Base-by-base conservation (phyloP, 208 protist genomes). In the Leishmania amazonensis region DNA sequence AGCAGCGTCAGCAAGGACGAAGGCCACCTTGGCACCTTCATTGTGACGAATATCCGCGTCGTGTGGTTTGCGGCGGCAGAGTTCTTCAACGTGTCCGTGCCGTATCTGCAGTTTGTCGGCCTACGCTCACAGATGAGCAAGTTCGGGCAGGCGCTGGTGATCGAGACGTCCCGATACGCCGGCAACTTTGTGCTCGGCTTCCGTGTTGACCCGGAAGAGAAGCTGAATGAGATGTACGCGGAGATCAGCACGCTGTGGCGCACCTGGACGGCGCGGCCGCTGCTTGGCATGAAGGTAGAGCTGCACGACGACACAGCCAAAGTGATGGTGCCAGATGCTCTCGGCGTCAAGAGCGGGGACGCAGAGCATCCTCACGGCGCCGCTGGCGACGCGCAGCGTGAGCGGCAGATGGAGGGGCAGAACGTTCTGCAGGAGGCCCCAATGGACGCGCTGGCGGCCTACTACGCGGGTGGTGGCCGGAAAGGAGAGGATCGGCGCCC, bases 31-130 rank as follows among this genome's bases (percentile, higher is more conserved):
- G 99, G 99, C 31, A 97, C 91, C 2, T 94, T 99, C 47, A 90
- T 98, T 81, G 88, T 98, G 17, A 99, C 98, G 15, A 99, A 99
- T 84, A 83, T 99, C 17, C 96, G 99, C 42, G 60, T 99, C 7
- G 98, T 99, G 13, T 99, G 99, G 99, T 96, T 96, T 78, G 94
- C 96, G 1, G 88, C 92, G 53, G 80, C 89, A 3, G 92, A 96
- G 64, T 93, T 95, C 87, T 98, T 99, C 80, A 99, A 99, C 88
- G 96, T 99, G 38, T 98, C 92, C 42, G 97, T 99, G 67, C 99
- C 99, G 31, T 99, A 99, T 78, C 70, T 99, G 31, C 98, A 99
- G 84, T 88, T 99, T 35, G 93, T 87, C 38, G 85, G 84, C 42
- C 53, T 98, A 24, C 84, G 84, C 54, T 80, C 95, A 21, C 91